Evolutionary conservation across 75 land plant species (phyloP), one percentile per base, ranked within the genome.

Genomic region (Pinus taeda): DNA sequence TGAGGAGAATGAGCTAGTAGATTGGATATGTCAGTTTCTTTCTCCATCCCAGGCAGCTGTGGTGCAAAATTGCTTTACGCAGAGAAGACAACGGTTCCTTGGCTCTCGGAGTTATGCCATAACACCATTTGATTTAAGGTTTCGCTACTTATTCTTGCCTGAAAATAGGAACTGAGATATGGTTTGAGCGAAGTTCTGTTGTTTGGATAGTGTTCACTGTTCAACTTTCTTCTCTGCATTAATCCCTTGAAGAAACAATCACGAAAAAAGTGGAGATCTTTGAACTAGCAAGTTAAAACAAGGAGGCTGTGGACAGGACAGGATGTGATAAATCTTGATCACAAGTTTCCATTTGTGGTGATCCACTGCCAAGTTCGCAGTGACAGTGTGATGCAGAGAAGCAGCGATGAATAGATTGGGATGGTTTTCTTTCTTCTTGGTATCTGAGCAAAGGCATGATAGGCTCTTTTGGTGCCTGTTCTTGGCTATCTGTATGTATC

Each of bases 11-110:
- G 69, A 79, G 29, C 75, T 94, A 21, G 79, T 86, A 36, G 93
- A 86, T 22, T 94, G 97, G 97, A 85, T 93, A 59, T 90, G 88
- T 36, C 89, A 80, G 60, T 85, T 83, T 81, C 93, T 94, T 58
- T 83, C 93, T 30, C 84, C 86, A 21, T 57, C 83, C 57, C 97
- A 94, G 76, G 89, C 86, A 37, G 80, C 86, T 62, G 76, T 84
- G 55, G 84, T 94, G 21, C 77, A 77, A 60, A 83, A 90, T 24
- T 93, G 88, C 72, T 76, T 82, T 33, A 83, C 85, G 12, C 90
- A 90, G 65, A 78, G 91, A 79, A 81, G 84, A 56, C 90, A 90
- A 64, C 81, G 90, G 61, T 80, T 93, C 39, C 84, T 90, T 24
- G 82, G 86, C 49, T 84, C 86, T 26, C 83, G 91, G 14, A 87